These are phyloP conservation scores for Nephelium lappaceum DNA, from an alignment of 345 rosid species.

Conservation along the genomic window DNA sequence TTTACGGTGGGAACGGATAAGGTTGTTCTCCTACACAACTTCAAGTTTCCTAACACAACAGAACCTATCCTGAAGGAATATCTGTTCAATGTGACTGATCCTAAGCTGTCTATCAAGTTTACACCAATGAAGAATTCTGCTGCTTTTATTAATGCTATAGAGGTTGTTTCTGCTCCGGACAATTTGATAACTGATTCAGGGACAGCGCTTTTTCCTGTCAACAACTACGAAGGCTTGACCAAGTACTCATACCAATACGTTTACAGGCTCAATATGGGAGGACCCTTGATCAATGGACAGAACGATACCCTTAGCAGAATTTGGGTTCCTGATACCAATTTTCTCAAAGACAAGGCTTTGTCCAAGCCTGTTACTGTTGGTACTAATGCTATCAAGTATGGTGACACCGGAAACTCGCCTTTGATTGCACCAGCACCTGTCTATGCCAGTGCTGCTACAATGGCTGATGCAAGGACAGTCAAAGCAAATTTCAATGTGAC, in stretches of 20 bases:
- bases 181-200: conserved; percentile 54
- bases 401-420: conserved; percentile 45
- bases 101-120: conserved; percentile 53
- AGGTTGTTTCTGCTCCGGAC: conserved; percentile 77
- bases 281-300: conserved; percentile 55
- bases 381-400: conserved; percentile 51
- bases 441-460: conserved; percentile 61
- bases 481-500: conserved; percentile 61
- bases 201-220: conserved; percentile 56
- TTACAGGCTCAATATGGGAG: conserved; percentile 75
- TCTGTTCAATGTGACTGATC: conserved; percentile 54
- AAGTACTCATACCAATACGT: conserved; percentile 52
- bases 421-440: conserved; percentile 67
- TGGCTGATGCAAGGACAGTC: conserved; percentile 55
- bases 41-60: conserved; percentile 40
- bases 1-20: conserved; percentile 60
- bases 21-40: conserved; percentile 63
- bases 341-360: conserved; percentile 44
- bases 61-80: conserved; percentile 57
- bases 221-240: conserved; percentile 43
- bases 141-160: conserved; percentile 76
- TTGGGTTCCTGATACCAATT: conserved; percentile 60
- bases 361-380: conserved; percentile 39
- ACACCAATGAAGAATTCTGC: conserved; percentile 53
- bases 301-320: conserved; percentile 64